Percentiles rank a stretch among this genome's conserved stretches.
These are phyloP conservation scores for Fusarium newnesense DNA, from an alignment of 2,329 filamentous ascomycete species.

Conservation along the genomic window DNA sequence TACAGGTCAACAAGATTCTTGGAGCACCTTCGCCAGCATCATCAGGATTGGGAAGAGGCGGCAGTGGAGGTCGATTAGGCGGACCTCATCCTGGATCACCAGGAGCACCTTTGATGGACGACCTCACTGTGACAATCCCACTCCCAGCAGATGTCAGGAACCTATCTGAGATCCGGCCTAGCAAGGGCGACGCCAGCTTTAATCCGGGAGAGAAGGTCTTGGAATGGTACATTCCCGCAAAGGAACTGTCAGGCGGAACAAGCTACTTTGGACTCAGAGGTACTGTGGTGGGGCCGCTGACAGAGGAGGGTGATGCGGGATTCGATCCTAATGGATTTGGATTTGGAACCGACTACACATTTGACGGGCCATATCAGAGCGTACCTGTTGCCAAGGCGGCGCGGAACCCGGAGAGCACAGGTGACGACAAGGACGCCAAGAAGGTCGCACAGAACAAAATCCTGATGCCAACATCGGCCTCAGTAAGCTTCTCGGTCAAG, in stretches of 20 bases:
- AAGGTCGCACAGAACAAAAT: slow-evolving; percentile 75
- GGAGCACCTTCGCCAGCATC: slow-evolving; percentile 50
- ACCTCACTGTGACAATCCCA: slow-evolving; percentile 81
- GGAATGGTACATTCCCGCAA: slow-evolving; percentile 85
- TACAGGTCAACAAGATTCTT: slow-evolving; percentile 77
- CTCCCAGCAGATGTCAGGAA: slow-evolving; percentile 84
- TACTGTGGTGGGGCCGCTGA: slow-evolving; percentile 76
- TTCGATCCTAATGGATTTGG: slow-evolving; percentile 64
- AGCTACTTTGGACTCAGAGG: slow-evolving; percentile 80
- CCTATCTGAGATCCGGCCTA: slow-evolving; percentile 82
- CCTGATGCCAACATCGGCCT: slow-evolving; percentile 82
- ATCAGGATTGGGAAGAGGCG: slow-evolving; percentile 54
- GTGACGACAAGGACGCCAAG: slow-evolving; percentile 62
- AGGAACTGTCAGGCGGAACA: slow-evolving; percentile 75
- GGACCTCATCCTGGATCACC: slow-evolving; percentile 63
- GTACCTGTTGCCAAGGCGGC: slow-evolving; percentile 49
- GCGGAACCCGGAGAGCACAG: slow-evolving; percentile 45
- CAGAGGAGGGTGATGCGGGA: slow-evolving; percentile 60
- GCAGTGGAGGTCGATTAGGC: slow-evolving; percentile 53
- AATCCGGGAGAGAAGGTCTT: slow-evolving; percentile 76
- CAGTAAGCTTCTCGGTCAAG: slow-evolving; percentile 77
- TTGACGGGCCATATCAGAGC: slow-evolving; percentile 67
- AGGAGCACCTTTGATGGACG: slow-evolving; percentile 74
- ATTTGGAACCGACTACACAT: slow-evolving; percentile 62
- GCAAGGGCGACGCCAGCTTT: slow-evolving; percentile 85